Base-by-base conservation (phyloP, 176 grass and related monocot species). In the Saccharum spontaneum region DNA sequence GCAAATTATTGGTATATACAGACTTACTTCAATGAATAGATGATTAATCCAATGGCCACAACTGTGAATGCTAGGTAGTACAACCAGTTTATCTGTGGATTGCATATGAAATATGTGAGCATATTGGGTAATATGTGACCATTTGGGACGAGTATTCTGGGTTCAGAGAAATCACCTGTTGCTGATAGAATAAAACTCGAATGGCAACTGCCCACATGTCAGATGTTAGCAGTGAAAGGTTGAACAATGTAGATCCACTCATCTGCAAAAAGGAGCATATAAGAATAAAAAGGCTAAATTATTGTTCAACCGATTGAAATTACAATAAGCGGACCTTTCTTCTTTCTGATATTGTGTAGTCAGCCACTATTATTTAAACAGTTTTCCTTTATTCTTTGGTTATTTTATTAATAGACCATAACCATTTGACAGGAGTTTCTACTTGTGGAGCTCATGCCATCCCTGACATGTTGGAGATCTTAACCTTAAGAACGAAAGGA, bases 191-290 rank as follows among this genome's bases (percentile, higher is more conserved):
- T 23, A 92, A 69, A 79, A 92, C 50, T 86, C 87, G 69, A 82
- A 90, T 93, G 74, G 71, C 55, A 1, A 93, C 86, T 72, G 84
- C 84, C 91, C 88, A 90, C 91, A 90, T 93, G 80, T 93, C 85
- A 85, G 88, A 87, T 84, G 88, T 93, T 48, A 93, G 30, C n/a
- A 90, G 77, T 8, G 88, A 93, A 64, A 93, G 91, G 65, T 87
- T 93, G 10, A 90, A 87, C 77, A 93, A 43, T 28, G 87, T 87
- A 63, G 91, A 67, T 59, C 91, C 88, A 76, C 91, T 92, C 91
- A 87, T 90, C 91, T 92, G 69, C 64, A 87, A 65, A 69, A 85
- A 85, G 49, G 45, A 3, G 60, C 71, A 71, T 71, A 48, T 71
- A 37, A 88, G 2, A 26, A 33, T n/a, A 82, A 80, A 86, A 74